These are phyloP conservation scores for Aspergillus bertholletiae DNA, from an alignment of 495 filamentous ascomycete species.

Conservation along the genomic window DNA sequence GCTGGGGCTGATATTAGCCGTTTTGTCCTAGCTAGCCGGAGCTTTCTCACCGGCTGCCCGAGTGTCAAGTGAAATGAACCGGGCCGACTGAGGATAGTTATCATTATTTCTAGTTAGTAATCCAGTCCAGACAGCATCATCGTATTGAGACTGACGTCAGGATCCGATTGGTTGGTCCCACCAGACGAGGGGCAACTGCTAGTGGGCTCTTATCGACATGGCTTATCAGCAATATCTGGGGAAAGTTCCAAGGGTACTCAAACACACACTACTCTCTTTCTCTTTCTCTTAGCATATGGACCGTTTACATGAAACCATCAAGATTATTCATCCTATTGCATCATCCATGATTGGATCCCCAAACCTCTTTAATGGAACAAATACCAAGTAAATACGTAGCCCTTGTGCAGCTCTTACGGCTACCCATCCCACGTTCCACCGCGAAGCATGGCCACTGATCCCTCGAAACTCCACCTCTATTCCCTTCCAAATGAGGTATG, in stretches of 20 bases:
- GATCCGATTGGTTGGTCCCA: not conserved
- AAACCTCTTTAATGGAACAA: too few species aligned
- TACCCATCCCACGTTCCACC: not conserved
- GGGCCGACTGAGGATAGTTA: not conserved
- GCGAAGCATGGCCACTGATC: constrained; percentile 3
- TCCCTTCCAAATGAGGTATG: constrained; percentile 50
- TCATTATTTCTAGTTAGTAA: not conserved
- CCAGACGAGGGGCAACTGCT: not conserved
- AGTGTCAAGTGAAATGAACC: not conserved
- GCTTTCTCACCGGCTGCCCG: constrained; percentile 1
- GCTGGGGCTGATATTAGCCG: not conserved
- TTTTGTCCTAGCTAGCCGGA: not conserved
- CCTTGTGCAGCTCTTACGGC: not conserved
- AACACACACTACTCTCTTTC: not conserved
- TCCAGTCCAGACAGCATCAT: too few species aligned
- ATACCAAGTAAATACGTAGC: not conserved
- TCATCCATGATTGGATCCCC: too few species aligned
- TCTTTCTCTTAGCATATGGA: not conserved
- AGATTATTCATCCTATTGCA: not conserved
- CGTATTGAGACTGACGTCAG: not conserved
- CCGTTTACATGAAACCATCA: not conserved
- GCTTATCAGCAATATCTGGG: not conserved
- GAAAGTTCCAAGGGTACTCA: not conserved
- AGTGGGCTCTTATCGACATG: not conserved
- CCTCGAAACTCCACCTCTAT: constrained; percentile 24